Evolutionary conservation across 345 rosid species (phyloP).

Genomic region (Pelargonium nanum): DNA sequence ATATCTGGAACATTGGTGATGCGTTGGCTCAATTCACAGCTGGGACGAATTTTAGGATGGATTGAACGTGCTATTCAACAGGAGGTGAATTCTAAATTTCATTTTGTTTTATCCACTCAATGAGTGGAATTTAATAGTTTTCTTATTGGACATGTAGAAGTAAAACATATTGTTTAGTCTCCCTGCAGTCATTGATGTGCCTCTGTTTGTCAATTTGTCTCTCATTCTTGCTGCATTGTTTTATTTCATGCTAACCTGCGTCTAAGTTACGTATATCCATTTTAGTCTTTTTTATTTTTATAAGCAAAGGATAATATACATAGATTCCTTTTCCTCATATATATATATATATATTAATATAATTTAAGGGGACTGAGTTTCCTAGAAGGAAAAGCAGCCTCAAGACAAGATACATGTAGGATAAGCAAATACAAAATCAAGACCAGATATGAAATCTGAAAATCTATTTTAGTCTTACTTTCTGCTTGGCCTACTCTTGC

Average conservation of each 20-base stretch:
- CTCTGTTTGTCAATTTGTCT: not conserved
- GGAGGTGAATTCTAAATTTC: slow-evolving; percentile 42
- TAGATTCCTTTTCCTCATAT: too few relatives aligned
- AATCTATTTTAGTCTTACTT: not conserved
- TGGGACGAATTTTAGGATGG: slow-evolving; percentile 82
- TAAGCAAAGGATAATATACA: too few relatives aligned
- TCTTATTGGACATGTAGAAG: not conserved
- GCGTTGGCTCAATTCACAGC: slow-evolving; percentile 94
- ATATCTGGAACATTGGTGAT: slow-evolving; percentile 85
- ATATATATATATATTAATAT: too few relatives aligned
- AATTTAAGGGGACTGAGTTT: too few relatives aligned
- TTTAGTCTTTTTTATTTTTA: too few relatives aligned
- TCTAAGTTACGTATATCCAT: not conserved
- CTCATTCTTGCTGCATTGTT: not conserved
- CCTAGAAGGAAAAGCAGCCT: too few relatives aligned
- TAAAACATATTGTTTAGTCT: not conserved
- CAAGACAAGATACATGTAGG: too few relatives aligned
- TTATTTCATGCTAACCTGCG: too few relatives aligned
- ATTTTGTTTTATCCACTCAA: not conserved
- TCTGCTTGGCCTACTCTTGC: not conserved
- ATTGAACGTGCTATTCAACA: slow-evolving; percentile 89
- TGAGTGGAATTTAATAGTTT: not conserved
- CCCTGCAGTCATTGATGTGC: not conserved
- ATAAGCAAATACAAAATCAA: too few relatives aligned
- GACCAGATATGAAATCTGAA: too few relatives aligned